A percentile compares a stretch with the other conserved stretches of the same genome.
Conservation (phyloP, 768 basidiomycete genomes). For the Phanerodontia chrysosporium region DNA sequence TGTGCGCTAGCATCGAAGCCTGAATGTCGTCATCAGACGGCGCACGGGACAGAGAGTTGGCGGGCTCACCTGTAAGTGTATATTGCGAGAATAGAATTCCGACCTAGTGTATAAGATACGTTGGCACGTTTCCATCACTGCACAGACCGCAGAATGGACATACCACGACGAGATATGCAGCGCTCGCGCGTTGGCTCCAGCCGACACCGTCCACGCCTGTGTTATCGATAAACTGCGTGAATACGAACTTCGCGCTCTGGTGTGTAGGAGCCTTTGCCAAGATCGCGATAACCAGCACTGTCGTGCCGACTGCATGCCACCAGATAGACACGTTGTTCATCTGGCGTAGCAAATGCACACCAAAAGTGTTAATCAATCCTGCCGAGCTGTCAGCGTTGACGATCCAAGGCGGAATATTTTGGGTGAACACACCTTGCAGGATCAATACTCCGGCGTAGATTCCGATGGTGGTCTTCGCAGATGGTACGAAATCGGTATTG, state of each 20-base stretch:
- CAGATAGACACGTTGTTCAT: slow-evolving; percentile 71
- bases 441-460: slow-evolving; percentile 66
- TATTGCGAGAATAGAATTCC: slow-evolving; percentile 78
- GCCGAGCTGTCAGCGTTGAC: background rate
- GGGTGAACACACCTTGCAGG: slow-evolving; percentile 44
- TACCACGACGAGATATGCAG: slow-evolving; percentile 59
- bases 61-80: slow-evolving; percentile 57
- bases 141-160: background rate
- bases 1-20: slow-evolving; percentile 75
- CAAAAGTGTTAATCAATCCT: slow-evolving; percentile 73
- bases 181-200: slow-evolving; percentile 65
- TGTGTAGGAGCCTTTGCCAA: slow-evolving; percentile 69
- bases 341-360: slow-evolving; percentile 57
- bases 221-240: slow-evolving; percentile 64
- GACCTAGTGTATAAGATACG: slow-evolving; percentile 26
- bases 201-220: slow-evolving; percentile 51
- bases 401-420: background rate
- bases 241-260: slow-evolving; percentile 67
- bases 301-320: slow-evolving; percentile 73
- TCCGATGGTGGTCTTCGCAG: slow-evolving; percentile 58
- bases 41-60: background rate
- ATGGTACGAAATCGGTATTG: slow-evolving; percentile 54
- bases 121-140: background rate
- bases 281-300: slow-evolving; percentile 60
- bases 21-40: slow-evolving; percentile 19